Evolutionary conservation across 257 asterid species (phyloP), one percentile per base, ranked within the genome.

Genomic region (Avicennia marina): DNA sequence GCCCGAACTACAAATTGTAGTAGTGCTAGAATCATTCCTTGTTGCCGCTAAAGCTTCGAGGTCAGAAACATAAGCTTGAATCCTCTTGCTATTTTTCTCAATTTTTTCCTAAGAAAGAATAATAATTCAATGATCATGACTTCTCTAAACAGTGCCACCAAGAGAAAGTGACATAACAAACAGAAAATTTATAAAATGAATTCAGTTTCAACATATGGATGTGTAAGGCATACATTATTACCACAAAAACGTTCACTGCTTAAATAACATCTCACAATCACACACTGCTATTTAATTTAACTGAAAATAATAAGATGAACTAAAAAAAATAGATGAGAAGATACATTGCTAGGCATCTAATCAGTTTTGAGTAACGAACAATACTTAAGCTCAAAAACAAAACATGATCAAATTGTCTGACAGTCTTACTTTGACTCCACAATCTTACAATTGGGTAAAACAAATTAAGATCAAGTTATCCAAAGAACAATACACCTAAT

Each of bases 1-100:
- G 50, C 80, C 89, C 8, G 71, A 69, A 66, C 57, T 72, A 62
- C 48, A 33, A 24, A 62, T 75, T 39, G 65, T 63, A 43, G 73
- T 27, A 66, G 16, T 59, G 53, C 78, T 56, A 26, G 25, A 11
- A 62, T 77, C 81, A 38, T 51, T 58, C 71, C 95, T 75, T 64
- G 95, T 72, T 64, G 79, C 64, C 58, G 89, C 75, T 73, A 82
- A 62, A 53, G 49, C 72, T 47, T 63, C 18, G 42, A 81, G 78
- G 48, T 78, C 66, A 24, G 86, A 69, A 43, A 55, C 81, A 66
- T 74, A 68, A 54, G 63, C 72, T 65, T 74, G 84, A 16, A 82
- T 51, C 71, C 50, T 80, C 72, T 60, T 63, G 51, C 56, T 63
- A 65, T 93, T 93, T 57, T 66, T 67, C 75, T 73, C 83, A 36